These are phyloP conservation scores for Blepharisma undulans DNA, from an alignment of 169 alveolate species.

Conservation along the genomic window DNA sequence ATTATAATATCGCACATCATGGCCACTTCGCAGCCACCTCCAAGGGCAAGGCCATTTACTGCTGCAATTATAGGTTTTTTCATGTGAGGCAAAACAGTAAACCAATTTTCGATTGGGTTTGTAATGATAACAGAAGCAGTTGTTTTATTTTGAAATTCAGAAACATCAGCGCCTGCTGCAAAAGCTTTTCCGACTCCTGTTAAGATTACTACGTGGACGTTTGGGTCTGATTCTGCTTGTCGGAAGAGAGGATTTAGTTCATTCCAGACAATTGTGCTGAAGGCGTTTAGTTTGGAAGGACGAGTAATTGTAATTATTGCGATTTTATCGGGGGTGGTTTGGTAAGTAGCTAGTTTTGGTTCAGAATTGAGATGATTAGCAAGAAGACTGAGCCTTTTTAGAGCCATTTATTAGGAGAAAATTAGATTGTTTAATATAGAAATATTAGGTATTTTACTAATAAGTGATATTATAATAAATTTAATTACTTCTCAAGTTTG, in stretches of 20 bases:
- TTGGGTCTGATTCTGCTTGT: slow-evolving; percentile 40
- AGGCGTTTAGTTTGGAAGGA: slow-evolving; percentile 27
- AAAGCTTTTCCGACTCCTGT: slow-evolving; percentile 59
- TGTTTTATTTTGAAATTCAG: neutral
- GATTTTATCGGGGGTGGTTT: neutral
- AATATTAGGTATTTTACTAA: too few species aligned
- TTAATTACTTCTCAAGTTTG: neutral
- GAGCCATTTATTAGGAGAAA: neutral
- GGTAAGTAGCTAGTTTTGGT: neutral
- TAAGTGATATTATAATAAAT: too few species aligned
- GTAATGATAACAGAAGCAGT: neutral
- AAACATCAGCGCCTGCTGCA: slow-evolving; percentile 68
- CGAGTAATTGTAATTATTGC: slow-evolving; percentile 10
- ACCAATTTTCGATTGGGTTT: slow-evolving; percentile 48
- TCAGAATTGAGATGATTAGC: neutral
- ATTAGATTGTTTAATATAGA: too few species aligned
- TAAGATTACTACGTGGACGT: slow-evolving; percentile 50
- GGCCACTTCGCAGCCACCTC: slow-evolving; percentile 90
- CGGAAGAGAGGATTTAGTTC: neutral
- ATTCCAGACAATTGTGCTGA: neutral
- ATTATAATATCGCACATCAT: slow-evolving; percentile 83
- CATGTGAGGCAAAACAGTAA: slow-evolving; percentile 36
- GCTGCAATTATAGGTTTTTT: slow-evolving; percentile 86
- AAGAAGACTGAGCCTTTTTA: neutral
- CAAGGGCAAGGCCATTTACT: slow-evolving; percentile 83